Percentiles rank a stretch among this genome's conserved stretches.
phyloP scores from a whole-genome alignment of 805 yeast species.

The Candida xiaguanensis region DNA sequence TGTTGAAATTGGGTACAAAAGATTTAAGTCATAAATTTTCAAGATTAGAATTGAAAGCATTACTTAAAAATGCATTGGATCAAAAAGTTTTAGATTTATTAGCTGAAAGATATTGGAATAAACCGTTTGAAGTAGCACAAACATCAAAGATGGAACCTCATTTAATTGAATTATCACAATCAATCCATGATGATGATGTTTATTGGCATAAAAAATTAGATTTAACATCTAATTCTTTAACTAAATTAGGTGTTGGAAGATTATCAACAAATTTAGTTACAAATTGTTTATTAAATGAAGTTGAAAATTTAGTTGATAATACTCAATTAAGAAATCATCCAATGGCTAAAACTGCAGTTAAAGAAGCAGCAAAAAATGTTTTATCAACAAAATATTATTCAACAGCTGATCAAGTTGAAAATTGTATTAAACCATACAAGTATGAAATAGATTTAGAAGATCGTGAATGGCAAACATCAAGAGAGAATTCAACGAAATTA shows the following conservation, averaged over 20 bases:
- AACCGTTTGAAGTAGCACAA: conserved; percentile 35
- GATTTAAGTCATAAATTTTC: conserved; percentile 82
- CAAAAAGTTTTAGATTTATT: conserved; percentile 82
- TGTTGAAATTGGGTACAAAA: conserved; percentile 79
- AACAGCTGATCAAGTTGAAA: conserved; percentile 97
- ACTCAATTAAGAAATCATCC: conserved; percentile 84
- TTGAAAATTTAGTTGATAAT: conserved; percentile 65
- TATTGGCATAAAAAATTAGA: conserved; percentile 90
- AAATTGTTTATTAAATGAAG: conserved; percentile 72
- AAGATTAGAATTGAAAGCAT: conserved; percentile 72
- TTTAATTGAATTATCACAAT: conserved; percentile 51
- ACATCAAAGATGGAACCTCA: conserved; percentile 39
- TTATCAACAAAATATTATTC: conserved; percentile 75
- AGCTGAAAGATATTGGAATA: conserved; percentile 92
- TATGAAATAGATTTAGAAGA: conserved; percentile 96
- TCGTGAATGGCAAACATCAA: conserved; percentile 83
- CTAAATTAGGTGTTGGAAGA: conserved; percentile 93
- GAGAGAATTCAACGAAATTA: conserved; percentile 70
- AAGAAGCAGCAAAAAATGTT: conserved; percentile 80
- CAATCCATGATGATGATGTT: conserved; percentile 54
- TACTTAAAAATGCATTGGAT: conserved; percentile 80
- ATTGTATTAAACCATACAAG: conserved; percentile 96
- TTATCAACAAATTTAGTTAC: conserved; percentile 80
- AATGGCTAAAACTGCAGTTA: conserved; percentile 74
- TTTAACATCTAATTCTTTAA: conserved; percentile 68